Conservation (phyloP, 352 stramenopile species). For the Peronospora farinosa region DNA sequence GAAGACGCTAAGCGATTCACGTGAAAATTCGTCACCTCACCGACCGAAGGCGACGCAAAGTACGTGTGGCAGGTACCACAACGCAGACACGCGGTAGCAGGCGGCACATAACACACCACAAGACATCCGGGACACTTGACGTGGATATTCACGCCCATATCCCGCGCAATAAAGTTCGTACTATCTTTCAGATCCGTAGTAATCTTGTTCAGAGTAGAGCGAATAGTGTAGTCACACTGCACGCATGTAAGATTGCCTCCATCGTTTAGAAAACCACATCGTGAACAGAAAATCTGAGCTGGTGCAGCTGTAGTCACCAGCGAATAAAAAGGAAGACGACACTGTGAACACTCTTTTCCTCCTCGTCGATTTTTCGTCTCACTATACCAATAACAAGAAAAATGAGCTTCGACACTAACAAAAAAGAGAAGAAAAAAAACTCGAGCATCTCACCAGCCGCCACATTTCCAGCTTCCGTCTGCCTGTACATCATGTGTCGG, state of each 20-base stretch:
- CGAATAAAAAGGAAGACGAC: constrained; percentile 55
- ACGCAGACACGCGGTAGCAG: constrained; percentile 67
- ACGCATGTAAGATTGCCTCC: constrained; percentile 59
- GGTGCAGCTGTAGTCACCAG: constrained; percentile 57
- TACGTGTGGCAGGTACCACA: constrained; percentile 78
- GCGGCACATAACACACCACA: constrained; percentile 65
- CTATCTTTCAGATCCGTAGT: constrained; percentile 64
- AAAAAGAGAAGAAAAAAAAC: neutral
- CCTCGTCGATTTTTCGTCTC: constrained; percentile 52
- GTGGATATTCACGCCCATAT: constrained; percentile 82
- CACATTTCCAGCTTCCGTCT: constrained; percentile 69
- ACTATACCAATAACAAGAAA: constrained; percentile 20
- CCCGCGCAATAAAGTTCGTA: constrained; percentile 70
- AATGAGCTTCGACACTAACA: neutral
- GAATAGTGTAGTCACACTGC: constrained; percentile 67
- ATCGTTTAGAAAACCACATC: constrained; percentile 72
- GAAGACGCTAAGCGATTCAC: constrained; percentile 67
- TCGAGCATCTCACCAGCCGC: constrained; percentile 42
- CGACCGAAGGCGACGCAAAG: constrained; percentile 73
- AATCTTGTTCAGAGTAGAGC: constrained; percentile 72
- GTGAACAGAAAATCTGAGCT: constrained; percentile 71
- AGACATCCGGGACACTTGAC: constrained; percentile 78
- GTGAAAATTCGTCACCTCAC: constrained; percentile 81
- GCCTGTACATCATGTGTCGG: constrained; percentile 60
- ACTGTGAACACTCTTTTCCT: constrained; percentile 54